These are phyloP conservation scores for Aristolochia contorta DNA, from an alignment of 164 flowering plant species.

Conservation along the genomic window DNA sequence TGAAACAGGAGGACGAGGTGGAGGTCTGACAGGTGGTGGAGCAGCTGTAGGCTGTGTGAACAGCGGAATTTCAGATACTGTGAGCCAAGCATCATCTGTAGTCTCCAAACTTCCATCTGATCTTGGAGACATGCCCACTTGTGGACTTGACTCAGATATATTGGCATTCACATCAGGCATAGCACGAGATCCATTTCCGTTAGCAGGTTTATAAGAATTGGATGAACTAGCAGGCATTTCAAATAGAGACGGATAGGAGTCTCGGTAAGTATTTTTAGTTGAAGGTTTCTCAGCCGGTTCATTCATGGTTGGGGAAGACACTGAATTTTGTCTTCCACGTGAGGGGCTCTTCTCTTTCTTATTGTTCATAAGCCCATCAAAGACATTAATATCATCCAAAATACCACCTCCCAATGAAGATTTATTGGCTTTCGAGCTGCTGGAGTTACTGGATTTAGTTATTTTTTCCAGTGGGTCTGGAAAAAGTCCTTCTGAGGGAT, in stretches of 20 bases:
- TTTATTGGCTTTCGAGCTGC: constrained; percentile 23
- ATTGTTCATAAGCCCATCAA: constrained; percentile 29
- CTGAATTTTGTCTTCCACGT: constrained; percentile 20
- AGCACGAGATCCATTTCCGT: constrained; percentile 29
- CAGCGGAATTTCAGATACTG: constrained; percentile 85
- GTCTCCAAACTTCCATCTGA: constrained; percentile 37
- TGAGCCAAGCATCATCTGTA: constrained; percentile 71
- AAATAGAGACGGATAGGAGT: constrained; percentile 40
- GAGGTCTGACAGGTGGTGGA: constrained; percentile 98
- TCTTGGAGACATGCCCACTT: constrained; percentile 29
- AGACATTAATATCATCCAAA: constrained; percentile 57
- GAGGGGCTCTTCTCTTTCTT: constrained; percentile 32
- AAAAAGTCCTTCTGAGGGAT: constrained; percentile 32
- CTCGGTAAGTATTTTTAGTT: constrained; percentile 21
- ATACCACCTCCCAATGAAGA: constrained; percentile 29
- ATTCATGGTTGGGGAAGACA: constrained; percentile 17
- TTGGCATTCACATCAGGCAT: constrained; percentile 19
- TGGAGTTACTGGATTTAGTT: constrained; percentile 27
- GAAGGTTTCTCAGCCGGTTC: constrained; percentile 32
- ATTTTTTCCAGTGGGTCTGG: constrained; percentile 49
- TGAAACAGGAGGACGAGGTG: constrained; percentile 44
- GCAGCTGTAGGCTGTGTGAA: constrained; percentile 85
- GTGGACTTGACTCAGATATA: constrained; percentile 26
- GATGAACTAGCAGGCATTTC: constrained; percentile 43
- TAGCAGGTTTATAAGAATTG: constrained; percentile 26